Conservation (phyloP, 306 rosid genomes). For the Carpinus viminea region DNA sequence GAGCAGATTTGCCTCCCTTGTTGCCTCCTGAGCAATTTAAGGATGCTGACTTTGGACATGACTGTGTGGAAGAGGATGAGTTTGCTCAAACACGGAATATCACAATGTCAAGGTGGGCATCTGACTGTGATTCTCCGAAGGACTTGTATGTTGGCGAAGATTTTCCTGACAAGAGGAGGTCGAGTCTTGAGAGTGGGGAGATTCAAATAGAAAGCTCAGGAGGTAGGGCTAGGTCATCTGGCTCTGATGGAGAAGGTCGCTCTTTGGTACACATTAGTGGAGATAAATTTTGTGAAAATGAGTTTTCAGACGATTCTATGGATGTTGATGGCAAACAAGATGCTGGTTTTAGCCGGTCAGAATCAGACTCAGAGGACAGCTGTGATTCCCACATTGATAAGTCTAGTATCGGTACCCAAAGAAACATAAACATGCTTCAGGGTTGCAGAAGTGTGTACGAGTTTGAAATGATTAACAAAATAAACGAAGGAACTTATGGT, state of each 20-base stretch:
- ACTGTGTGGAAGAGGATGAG: constrained; percentile 28
- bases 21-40: neutral
- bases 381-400: constrained; percentile 22
- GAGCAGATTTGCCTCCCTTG: constrained; percentile 19
- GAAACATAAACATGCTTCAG: constrained; percentile 66
- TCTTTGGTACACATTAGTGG: constrained; percentile 26
- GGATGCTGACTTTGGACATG: constrained; percentile 15
- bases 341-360: constrained; percentile 13
- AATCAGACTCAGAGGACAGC: constrained; percentile 39
- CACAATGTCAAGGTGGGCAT: constrained; percentile 76
- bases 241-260: constrained; percentile 39
- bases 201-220: constrained; percentile 38
- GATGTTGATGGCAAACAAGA: constrained; percentile 28
- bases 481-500: constrained; percentile 95
- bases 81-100: constrained; percentile 39
- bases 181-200: constrained; percentile 61
- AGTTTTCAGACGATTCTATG: constrained; percentile 6
- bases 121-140: constrained; percentile 45
- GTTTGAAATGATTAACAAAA: constrained; percentile 81
- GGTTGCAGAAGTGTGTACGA: constrained; percentile 74
- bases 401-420: constrained; percentile 23
- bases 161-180: constrained; percentile 20
- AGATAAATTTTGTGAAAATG: constrained; percentile 31
- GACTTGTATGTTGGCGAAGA: constrained; percentile 32
- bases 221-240: constrained; percentile 40